Percentiles rank a stretch among this genome's conserved stretches.
phyloP scores from a whole-genome alignment of 192 early-diverging fungal genomes.

The Backusella parvicylindrica region DNA sequence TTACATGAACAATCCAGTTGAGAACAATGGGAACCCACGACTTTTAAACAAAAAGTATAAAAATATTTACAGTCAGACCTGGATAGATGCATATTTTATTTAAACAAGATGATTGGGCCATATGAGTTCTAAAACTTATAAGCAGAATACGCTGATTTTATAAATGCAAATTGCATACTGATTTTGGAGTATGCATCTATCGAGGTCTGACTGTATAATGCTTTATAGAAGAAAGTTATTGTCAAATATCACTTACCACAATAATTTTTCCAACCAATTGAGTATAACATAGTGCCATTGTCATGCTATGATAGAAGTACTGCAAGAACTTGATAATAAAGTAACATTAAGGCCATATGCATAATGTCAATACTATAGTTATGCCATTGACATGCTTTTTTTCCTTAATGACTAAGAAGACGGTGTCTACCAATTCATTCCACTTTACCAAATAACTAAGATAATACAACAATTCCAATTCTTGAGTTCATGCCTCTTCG shows the following conservation, averaged over 20 bases:
- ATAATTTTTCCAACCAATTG: slow-evolving; percentile 69
- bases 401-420: slow-evolving; percentile 78
- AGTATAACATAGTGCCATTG: slow-evolving; percentile 77
- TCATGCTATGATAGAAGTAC: slow-evolving; percentile 88
- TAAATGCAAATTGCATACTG: too few species aligned
- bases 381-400: slow-evolving; percentile 61
- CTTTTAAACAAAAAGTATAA: not conserved
- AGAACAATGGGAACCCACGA: slow-evolving; percentile 75
- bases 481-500: slow-evolving; percentile 60
- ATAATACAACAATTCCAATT: slow-evolving; percentile 77
- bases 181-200: too few species aligned
- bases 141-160: too few species aligned
- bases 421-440: slow-evolving; percentile 83
- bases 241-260: slow-evolving; percentile 48
- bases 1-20: slow-evolving; percentile 83
- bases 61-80: too few species aligned
- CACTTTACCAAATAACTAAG: slow-evolving; percentile 90
- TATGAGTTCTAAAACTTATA: too few species aligned
- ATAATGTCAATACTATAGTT: not conserved
- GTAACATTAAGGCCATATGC: not conserved
- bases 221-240: too few species aligned
- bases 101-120: too few species aligned
- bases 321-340: slow-evolving; percentile 72
- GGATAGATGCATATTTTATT: too few species aligned
- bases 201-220: too few species aligned